phyloP scores from a whole-genome alignment of 106 monocot species.

The Platanthera guangdongensis region DNA sequence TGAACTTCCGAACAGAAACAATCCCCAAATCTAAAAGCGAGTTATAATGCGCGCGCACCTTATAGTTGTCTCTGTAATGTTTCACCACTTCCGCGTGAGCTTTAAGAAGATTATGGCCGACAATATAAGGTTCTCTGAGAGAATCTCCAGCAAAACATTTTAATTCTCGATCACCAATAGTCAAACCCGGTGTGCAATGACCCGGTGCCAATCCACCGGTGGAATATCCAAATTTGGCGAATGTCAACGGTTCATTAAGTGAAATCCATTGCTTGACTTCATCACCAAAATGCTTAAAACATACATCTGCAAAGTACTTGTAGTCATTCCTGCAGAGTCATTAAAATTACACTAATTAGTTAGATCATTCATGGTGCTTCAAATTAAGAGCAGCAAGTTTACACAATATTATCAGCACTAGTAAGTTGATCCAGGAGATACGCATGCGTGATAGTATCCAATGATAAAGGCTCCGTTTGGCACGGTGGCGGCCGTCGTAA shows the following conservation, averaged over 20 bases:
- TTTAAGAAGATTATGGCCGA: slow-evolving; percentile 28
- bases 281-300: slow-evolving; percentile 55
- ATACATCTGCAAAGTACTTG: slow-evolving; percentile 31
- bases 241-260: slow-evolving; percentile 56
- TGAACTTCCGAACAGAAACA: no score
- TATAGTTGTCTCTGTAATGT: slow-evolving; percentile 23
- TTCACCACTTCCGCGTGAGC: slow-evolving; percentile 35
- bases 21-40: no score
- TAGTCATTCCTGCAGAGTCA: slow-evolving; percentile 36
- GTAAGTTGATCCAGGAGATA: no score
- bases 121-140: slow-evolving; percentile 38
- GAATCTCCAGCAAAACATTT: slow-evolving; percentile 26
- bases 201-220: slow-evolving; percentile 32
- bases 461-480: no score
- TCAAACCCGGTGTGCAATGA: slow-evolving; percentile 32
- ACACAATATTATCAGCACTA: no score
- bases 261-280: slow-evolving; percentile 77
- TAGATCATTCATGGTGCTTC: no score
- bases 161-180: no score
- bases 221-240: slow-evolving; percentile 23
- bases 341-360: not conserved
- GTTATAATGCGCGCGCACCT: slow-evolving; percentile 10
- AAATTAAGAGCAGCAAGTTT: no score
- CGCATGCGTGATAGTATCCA: no score
- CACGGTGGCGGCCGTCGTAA: no score